phyloP scores from a whole-genome alignment of 192 early-diverging fungal genomes.

The Lobosporangium transversale region DNA sequence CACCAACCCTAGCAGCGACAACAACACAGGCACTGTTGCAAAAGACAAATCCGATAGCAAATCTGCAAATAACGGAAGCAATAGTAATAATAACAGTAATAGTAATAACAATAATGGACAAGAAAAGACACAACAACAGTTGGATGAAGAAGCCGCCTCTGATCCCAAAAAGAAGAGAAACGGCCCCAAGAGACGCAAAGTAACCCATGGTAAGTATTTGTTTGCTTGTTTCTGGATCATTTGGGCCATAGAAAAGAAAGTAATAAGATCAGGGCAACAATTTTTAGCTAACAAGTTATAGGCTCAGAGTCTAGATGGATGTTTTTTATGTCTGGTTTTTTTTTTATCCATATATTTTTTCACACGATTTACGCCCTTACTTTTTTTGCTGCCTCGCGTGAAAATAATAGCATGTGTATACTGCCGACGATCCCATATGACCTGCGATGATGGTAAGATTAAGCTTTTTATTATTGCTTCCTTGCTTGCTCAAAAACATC shows the following conservation, averaged over 20 bases:
- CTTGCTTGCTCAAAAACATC: not conserved
- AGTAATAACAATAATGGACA: slow-evolving; percentile 1
- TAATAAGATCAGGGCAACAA: not conserved
- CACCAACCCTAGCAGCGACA: not conserved
- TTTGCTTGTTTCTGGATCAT: not conserved
- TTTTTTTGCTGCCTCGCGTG: too few species aligned
- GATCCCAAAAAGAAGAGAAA: slow-evolving; percentile 65
- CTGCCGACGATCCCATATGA: slow-evolving; percentile 96
- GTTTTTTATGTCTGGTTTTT: too few species aligned
- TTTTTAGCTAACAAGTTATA: too few species aligned
- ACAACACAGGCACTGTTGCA: not conserved
- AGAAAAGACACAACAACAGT: slow-evolving; percentile 29
- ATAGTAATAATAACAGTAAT: not conserved
- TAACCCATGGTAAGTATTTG: slow-evolving; percentile 66
- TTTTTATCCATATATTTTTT: too few species aligned
- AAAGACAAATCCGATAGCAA: slow-evolving; percentile 5
- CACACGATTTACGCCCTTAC: too few species aligned
- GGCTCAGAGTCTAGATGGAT: too few species aligned
- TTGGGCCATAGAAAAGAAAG: not conserved
- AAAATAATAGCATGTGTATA: slow-evolving; percentile 97
- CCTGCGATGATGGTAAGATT: slow-evolving; percentile 81
- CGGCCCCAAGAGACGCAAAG: slow-evolving; percentile 69
- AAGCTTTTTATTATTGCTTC: not conserved
- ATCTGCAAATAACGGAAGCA: not conserved
- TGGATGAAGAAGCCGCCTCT: slow-evolving; percentile 36